phyloP scores from a whole-genome alignment of 805 yeast genomes.

The Lipomyces japonicus region DNA sequence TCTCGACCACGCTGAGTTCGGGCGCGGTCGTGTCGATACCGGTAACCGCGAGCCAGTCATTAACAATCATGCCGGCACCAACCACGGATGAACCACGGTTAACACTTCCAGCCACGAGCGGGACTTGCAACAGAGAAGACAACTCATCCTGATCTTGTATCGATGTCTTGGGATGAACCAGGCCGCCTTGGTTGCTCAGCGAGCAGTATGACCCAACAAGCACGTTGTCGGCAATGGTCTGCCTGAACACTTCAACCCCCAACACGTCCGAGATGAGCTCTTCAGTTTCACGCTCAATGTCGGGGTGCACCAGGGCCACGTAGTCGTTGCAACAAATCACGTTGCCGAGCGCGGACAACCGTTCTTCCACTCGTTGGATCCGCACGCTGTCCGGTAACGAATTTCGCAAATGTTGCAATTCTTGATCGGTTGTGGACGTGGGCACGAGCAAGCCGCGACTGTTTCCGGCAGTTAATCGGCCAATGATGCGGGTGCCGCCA shows the following conservation, averaged over 20 bases:
- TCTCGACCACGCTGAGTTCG: conserved; percentile 92
- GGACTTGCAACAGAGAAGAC: conserved; percentile 91
- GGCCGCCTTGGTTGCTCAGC: conserved; percentile 93
- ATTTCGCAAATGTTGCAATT: conserved; percentile 94
- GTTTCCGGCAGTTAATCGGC: conserved; percentile 95
- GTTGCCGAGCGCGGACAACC: conserved; percentile 93
- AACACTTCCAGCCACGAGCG: conserved; percentile 96
- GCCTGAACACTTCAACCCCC: conserved; percentile 98
- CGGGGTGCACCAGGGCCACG: conserved; percentile 98
- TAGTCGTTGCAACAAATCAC: conserved; percentile 98
- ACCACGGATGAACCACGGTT: conserved; percentile 97
- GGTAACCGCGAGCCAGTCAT: conserved; percentile 95
- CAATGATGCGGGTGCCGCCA: conserved; percentile 96
- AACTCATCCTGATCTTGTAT: conserved; percentile 98
- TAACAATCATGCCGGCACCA: conserved; percentile 98
- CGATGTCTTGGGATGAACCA: conserved; percentile 96
- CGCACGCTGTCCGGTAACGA: conserved; percentile 91
- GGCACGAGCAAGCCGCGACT: conserved; percentile 97
- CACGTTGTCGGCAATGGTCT: conserved; percentile 97
- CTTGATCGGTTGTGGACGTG: conserved; percentile 97
- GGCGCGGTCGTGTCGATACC: conserved; percentile 99
- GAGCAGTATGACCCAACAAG: conserved; percentile 95
- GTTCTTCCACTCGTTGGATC: conserved; percentile 96
- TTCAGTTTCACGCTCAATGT: conserved; percentile 98
- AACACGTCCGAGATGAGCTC: conserved; percentile 96